Evolutionary conservation across 495 filamentous ascomycete genomes (phyloP), one percentile per base, ranked within the genome.

Genomic region (Opeltia flavorubescens): DNA sequence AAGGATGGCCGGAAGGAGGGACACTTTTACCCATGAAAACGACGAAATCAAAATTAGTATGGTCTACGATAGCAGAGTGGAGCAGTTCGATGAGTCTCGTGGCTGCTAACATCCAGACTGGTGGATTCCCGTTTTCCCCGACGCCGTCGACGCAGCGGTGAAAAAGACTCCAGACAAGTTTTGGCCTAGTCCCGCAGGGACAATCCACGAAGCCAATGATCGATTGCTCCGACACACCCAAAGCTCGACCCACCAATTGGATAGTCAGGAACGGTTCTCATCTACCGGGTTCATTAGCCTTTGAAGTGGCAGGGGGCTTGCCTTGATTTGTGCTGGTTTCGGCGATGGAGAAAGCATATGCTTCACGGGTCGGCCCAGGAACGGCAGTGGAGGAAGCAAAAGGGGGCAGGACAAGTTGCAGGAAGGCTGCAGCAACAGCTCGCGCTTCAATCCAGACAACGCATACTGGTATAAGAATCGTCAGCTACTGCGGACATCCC

Each of bases 201-300:
- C 45, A 9, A 18, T 7, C 11, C 5, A 4, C 39, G 15, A 4
- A 24, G n/a, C 48, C 52, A 51, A 54, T 51, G 5, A 51, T 15
- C 15, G 12, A 21, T 15, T 1, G 12, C 23, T 48, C 34, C 48
- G n/a, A 24, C 12, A 24, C 15, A 11, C 31, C 34, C n/a, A 40
- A n/a, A 9, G n/a, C 48, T 4, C 4, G 48, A 30, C 45, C 42
- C 35, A 39, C 53, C 49, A 55, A 52, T 55, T 29, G 50, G 50
- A 52, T 55, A 51, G 46, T 55, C 53, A 55, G 53, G 53, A 46
- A 55, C 53, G 34, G 21, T 7, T 20, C 12, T 12, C 13, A 18
- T 12, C 28, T 11, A 34, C 26, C 18, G 30, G 23, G 38, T 8
- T 20, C 18, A 8, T 8, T 41, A 18, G 18, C 8, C 11, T 11